Percentiles rank a stretch among this genome's conserved stretches.
phyloP scores from a whole-genome alignment of 306 rosid genomes.

The Cotoneaster glaucophyllus region DNA sequence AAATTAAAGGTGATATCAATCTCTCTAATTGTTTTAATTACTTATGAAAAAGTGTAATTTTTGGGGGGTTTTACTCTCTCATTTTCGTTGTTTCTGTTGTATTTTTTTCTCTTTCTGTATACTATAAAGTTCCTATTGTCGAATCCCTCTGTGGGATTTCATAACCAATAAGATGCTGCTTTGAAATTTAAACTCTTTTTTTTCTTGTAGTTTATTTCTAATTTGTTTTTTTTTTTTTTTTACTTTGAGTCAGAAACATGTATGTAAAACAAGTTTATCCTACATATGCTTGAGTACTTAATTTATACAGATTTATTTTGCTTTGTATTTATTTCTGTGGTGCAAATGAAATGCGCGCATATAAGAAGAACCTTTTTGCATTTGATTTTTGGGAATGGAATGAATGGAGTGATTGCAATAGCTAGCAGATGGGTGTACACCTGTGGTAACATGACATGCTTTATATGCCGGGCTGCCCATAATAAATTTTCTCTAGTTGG shows the following conservation, averaged over 20 bases:
- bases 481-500: neutral
- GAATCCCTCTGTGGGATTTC: slow-evolving; percentile 30
- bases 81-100: neutral
- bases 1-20: neutral
- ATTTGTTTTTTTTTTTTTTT: neutral
- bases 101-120: slow-evolving; percentile 14
- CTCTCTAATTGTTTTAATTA: neutral
- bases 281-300: neutral
- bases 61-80: neutral
- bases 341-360: neutral
- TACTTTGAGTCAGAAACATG: neutral
- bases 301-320: neutral
- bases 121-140: slow-evolving; percentile 17
- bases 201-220: neutral
- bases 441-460: neutral
- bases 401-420: neutral
- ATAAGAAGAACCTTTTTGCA: neutral
- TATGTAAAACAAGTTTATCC: neutral
- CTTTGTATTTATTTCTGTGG: neutral
- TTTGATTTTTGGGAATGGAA: neutral
- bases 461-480: neutral
- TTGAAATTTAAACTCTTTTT: neutral
- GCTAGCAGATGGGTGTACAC: neutral
- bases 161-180: slow-evolving; percentile 13
- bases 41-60: neutral